A percentile compares a stretch with the other conserved stretches of the same genome.
Conservation (phyloP, 2,329 filamentous ascomycete species). For the Mycosphaerella sp. region DNA sequence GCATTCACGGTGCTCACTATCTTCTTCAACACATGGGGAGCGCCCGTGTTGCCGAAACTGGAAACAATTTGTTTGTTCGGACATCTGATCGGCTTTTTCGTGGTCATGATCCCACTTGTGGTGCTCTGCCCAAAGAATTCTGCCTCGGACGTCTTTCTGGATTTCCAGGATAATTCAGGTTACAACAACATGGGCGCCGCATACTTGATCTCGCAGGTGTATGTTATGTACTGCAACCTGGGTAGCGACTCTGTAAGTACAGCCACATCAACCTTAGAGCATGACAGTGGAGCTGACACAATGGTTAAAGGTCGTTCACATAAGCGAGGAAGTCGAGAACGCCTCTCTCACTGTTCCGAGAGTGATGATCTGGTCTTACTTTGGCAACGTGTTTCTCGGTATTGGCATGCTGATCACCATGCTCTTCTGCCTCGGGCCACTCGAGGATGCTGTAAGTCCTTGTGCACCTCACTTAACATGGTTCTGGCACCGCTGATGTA, state of each 20-base stretch:
- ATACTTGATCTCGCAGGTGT: slow-evolving; percentile 27
- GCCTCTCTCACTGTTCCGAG: slow-evolving; percentile 30
- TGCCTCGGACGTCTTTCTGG: slow-evolving; percentile 30
- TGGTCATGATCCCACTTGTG: slow-evolving; percentile 30
- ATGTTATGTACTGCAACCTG: slow-evolving; percentile 17
- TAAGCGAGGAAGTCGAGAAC: slow-evolving; percentile 33
- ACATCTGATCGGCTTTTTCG: slow-evolving; percentile 31
- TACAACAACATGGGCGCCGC: slow-evolving; percentile 29
- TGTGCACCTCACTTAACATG: neutral
- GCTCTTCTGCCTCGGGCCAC: slow-evolving; percentile 30
- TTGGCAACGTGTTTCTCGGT: slow-evolving; percentile 22
- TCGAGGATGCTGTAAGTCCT: slow-evolving; percentile 24
- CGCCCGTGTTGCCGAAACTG: slow-evolving; percentile 31
- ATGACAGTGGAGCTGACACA: neutral
- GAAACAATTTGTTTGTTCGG: slow-evolving; percentile 37
- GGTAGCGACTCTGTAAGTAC: slow-evolving; percentile 22
- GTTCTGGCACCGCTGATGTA: neutral
- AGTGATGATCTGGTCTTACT: slow-evolving; percentile 28
- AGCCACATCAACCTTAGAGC: neutral
- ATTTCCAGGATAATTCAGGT: slow-evolving; percentile 28
- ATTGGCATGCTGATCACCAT: slow-evolving; percentile 26
- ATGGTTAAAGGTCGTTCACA: slow-evolving; percentile 26
- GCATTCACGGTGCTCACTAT: slow-evolving; percentile 36
- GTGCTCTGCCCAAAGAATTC: slow-evolving; percentile 31
- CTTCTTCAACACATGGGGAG: slow-evolving; percentile 29